Base-by-base conservation (phyloP, 2,329 filamentous ascomycete species). In the Diplocarpon rosae region DNA sequence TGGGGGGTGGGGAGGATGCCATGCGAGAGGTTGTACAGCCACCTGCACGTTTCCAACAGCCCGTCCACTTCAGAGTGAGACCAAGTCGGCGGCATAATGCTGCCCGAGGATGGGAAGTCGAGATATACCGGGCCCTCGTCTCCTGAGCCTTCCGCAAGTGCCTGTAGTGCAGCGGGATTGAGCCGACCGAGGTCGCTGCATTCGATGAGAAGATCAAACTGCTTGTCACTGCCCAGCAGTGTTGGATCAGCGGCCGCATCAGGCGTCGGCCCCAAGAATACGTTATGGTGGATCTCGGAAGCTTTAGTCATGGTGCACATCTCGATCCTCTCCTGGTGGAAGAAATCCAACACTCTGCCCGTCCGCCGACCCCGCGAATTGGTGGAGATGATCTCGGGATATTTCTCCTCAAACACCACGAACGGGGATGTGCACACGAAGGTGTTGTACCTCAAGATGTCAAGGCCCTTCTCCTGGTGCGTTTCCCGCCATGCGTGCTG, bases 61-160 rank as follows among this genome's bases (percentile, higher is more conserved):
- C 80, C 84, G 59, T 95, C 87, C 1, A 85, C 78, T 63, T 95
- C 90, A 8, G 74, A 70, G 48, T 89, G 84, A 1, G 83, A 86
- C 76, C 84, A 93, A 0, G 83, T 85, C 2, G 88, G 84, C 2
- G 86, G 82, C 56, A 90, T 72, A 44, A 96, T 85, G 56, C 86
- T 93, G n/a, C 92, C 92, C 1, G 90, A 95, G 0, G 88, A 92
- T 1, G 90, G 90, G 50, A 96, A 96, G 53, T 94, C 84, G 42
- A 93, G 67, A 51, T 66, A 67, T 15, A 47, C 45, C 29, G 62
- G 61, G 29, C 62, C 60, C 6, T 57, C 61, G 30, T 69, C 66
- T 37, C 72, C 64, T 1, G 73, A 58, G 33, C 51, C 48, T 54
- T 82, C 73, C 27, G 78, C 73, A 45, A 89, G 69, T 40, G 73